Evolutionary conservation across 2,329 filamentous ascomycete species (phyloP), one percentile per base, ranked within the genome.

Genomic region (Hymenoscyphus linearis): DNA sequence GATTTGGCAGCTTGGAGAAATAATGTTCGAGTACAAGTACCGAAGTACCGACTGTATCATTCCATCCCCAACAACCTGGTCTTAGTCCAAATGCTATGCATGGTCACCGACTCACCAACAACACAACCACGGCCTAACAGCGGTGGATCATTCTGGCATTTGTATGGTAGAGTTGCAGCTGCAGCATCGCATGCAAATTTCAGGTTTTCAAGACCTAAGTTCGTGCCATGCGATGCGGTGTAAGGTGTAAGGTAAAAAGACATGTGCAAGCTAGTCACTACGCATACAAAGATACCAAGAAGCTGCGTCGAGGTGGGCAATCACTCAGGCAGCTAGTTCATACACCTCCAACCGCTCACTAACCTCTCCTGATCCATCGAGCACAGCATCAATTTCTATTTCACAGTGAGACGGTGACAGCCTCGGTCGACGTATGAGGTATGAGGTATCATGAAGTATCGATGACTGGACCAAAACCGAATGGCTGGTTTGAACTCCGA

Each of bases 381-480:
- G 40, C 40, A 47, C 40, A 9, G 40, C 18, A 47, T 47, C 40
- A 47, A 22, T 4, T 6, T 18, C 16, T n/a, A 40, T 40, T 40
- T 47, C n/a, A 22, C n/a, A 18, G 40, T 47, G 40, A 47, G 40
- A 47, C 22, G 40, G 40, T 47, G 40, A 25, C 55, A 14, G n/a
- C 47, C 12, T 60, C 27, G 50, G 18, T 25, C 16, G 35, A 37
- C 47, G n/a, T 50, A 34, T 37, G 25, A 18, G 5, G 35, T 40
- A 14, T 18, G 25, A 18, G 5, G 35, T 40, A 14, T 18, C 26
- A n/a, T n/a, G 25, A 18, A 12, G 35, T 40, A 14, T 18, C 26
- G 10, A 55, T 50, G 52, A 50, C 58, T 31, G 16, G 25, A n/a
- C 10, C 58, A 13, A 55, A 59, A 36, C 60, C 60, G 60, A 58